These are phyloP conservation scores for Lactifluus hygrophoroides DNA, from an alignment of 768 basidiomycete species.

Conservation along the genomic window DNA sequence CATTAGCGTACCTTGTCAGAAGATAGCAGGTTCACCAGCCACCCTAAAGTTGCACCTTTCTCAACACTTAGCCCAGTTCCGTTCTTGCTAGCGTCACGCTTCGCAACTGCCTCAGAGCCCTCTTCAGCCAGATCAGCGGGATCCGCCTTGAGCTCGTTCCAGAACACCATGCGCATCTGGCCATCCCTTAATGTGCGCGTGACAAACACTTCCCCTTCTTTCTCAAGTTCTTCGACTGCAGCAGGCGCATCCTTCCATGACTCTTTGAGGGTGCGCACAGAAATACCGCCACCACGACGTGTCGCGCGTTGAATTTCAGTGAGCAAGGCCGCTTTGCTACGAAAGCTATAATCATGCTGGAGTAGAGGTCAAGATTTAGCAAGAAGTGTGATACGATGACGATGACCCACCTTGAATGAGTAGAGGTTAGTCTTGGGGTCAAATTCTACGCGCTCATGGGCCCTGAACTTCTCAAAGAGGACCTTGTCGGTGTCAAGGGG, in stretches of 20 bases:
- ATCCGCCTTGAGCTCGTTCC: constrained; percentile 78
- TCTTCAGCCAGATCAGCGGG: constrained; percentile 13
- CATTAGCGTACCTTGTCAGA: not conserved
- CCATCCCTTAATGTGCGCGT: constrained; percentile 80
- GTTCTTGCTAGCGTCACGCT: constrained; percentile 37
- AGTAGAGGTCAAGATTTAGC: not conserved
- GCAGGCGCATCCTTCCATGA: constrained; percentile 83
- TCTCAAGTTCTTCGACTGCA: constrained; percentile 83
- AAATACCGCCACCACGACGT: constrained; percentile 75
- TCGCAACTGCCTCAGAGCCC: constrained; percentile 8
- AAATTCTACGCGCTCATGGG: constrained; percentile 70
- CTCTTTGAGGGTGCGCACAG: constrained; percentile 78
- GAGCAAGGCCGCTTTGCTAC: constrained; percentile 74
- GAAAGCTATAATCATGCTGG: constrained; percentile 81
- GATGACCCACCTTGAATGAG: constrained; percentile 62
- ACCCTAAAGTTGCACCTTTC: constrained; percentile 48
- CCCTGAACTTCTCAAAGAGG: constrained; percentile 72
- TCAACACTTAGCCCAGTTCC: constrained; percentile 65
- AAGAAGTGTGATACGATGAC: constrained; percentile 4
- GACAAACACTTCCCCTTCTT: constrained; percentile 82
- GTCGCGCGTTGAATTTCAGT: constrained; percentile 83
- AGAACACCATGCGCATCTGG: constrained; percentile 77
- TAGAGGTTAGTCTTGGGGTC: constrained; percentile 82
- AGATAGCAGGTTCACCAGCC: not conserved
- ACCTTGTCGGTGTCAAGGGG: constrained; percentile 64